phyloP scores from a whole-genome alignment of 495 filamentous ascomycete species.

The Collariella sp. region DNA sequence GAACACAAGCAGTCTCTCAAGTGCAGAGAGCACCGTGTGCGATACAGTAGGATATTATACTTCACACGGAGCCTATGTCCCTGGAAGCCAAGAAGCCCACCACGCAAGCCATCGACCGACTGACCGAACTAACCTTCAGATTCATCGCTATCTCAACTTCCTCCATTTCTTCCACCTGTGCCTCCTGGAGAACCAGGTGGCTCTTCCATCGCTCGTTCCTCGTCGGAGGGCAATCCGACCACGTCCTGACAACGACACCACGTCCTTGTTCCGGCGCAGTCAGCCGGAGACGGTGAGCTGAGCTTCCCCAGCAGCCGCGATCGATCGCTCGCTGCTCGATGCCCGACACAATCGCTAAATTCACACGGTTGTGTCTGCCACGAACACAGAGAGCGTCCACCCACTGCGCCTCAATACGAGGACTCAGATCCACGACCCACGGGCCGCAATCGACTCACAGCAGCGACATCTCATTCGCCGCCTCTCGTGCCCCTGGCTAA shows the following conservation, averaged over 20 bases:
- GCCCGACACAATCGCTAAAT: conserved; percentile 13
- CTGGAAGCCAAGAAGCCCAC: background rate
- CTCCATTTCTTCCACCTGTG: background rate
- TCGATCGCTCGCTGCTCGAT: background rate
- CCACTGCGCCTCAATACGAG: conserved; percentile 7
- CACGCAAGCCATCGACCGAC: conserved; percentile 1
- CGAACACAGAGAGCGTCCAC: conserved; percentile 2
- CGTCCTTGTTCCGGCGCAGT: background rate
- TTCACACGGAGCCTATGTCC: no score
- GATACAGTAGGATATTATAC: no score
- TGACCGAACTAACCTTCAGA: background rate
- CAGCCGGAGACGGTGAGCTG: background rate
- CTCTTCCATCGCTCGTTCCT: background rate
- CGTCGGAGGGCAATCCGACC: background rate
- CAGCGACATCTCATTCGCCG: conserved; percentile 8
- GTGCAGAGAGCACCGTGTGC: no score
- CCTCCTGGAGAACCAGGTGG: background rate
- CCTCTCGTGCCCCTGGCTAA: background rate
- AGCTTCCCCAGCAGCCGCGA: no score
- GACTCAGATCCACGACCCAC: conserved; percentile 1
- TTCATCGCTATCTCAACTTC: background rate
- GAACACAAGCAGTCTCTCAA: no score
- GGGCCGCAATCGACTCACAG: background rate
- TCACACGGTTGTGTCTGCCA: conserved; percentile 4
- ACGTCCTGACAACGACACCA: background rate